A percentile compares a stretch with the other conserved stretches of the same genome.
Evolutionary conservation across 169 alveolate genomes (phyloP).

Genomic region (Prorocentrum cordatum): DNA sequence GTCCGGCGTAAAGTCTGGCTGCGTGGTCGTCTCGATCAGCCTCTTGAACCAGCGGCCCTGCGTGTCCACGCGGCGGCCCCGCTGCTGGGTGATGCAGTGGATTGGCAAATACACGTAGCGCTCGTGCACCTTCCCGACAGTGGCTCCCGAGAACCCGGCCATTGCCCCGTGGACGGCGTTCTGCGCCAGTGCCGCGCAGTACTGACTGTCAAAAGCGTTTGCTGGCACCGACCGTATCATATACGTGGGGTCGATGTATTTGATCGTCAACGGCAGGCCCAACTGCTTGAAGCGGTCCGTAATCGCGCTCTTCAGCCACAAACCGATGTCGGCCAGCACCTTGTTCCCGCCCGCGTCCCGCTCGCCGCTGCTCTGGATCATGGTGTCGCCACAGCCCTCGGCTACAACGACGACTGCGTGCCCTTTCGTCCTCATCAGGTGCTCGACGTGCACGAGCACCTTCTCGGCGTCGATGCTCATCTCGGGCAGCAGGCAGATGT

Average conservation of each 20-base stretch:
- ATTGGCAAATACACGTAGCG: conserved; percentile 45
- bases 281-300: conserved; percentile 9
- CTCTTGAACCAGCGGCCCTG: conserved; percentile 65
- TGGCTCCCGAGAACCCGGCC: conserved; percentile 64
- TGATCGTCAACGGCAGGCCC: background rate
- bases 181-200: conserved; percentile 64
- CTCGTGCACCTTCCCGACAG: background rate
- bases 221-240: conserved; percentile 62
- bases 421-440: conserved; percentile 73
- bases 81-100: conserved; percentile 52
- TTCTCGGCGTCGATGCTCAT: background rate
- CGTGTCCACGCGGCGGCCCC: conserved; percentile 53
- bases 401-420: conserved; percentile 84
- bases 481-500: background rate
- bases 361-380: conserved; percentile 39
- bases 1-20: conserved; percentile 6
- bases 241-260: conserved; percentile 65
- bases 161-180: conserved; percentile 67
- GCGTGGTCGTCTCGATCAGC: conserved; percentile 34
- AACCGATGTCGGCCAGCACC: conserved; percentile 36
- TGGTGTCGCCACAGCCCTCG: conserved; percentile 83
- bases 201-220: conserved; percentile 61
- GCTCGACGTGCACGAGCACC: conserved; percentile 43
- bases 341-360: conserved; percentile 64
- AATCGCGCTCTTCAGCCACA: conserved; percentile 26